Evolutionary conservation across 352 stramenopile genomes (phyloP), one percentile per base, ranked within the genome.

Genomic region (Phytophthora quininea): DNA sequence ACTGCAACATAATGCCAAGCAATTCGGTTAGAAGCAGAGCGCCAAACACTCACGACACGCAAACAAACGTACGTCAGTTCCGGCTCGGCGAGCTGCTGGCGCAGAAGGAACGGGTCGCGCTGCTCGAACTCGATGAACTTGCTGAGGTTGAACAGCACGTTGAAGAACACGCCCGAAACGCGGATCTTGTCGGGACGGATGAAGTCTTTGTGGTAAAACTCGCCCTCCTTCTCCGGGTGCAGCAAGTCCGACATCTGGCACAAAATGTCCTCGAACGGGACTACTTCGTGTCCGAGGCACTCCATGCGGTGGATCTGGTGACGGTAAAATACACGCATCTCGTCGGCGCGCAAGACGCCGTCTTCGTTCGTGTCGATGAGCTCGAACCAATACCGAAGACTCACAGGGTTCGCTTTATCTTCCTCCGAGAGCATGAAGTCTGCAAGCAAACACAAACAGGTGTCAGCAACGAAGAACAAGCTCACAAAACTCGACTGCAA

Each of bases 111-210:
- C 15, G 97, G 97, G 79, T 99, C 98, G 24, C 97, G 86, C 73
- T 98, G 93, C 81, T 99, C 98, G 77, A 99, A 99, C 59, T 97
- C 89, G 47, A 99, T 97, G 60, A 99, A 99, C 75, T 99, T 99
- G 91, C 98, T 99, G 40, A 99, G 80, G 79, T 99, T 99, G 86
- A 99, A 99, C 27, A 99, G 84, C 35, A 98, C 97, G 81, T 99
- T 98, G 81, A 99, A 99, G 50, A 99, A 94, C 29, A 98, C 96
- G 24, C 98, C 98, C 0, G 95, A 96, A 24, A 99, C 74, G 37
- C 88, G 87, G 54, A 96, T 95, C 71, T 94, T 95, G 74, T 96
- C 88, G 14, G 85, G 74, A n/a, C 86, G 86, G 42, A 89, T 82
- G 37, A 96, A 92, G 38, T 96, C 88, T 24, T 77, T 74, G 61